Evolutionary conservation across 352 stramenopile species (phyloP).

Genomic region (Phytopythium chamaehyphon): DNA sequence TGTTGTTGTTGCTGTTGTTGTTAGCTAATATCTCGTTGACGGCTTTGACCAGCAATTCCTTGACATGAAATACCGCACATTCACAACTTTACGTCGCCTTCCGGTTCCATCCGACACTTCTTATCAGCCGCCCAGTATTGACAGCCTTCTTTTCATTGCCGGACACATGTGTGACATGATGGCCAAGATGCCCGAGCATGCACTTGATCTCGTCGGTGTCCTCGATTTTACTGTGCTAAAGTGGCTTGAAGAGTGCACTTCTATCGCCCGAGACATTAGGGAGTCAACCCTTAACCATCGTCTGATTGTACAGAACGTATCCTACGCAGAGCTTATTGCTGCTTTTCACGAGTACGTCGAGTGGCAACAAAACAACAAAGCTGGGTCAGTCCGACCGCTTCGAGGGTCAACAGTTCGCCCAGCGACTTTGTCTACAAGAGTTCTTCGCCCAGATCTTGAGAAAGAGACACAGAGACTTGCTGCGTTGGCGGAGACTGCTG

Average conservation of each 20-base stretch:
- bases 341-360: conserved; percentile 68
- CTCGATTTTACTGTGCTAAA: conserved; percentile 60
- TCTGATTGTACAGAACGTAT: conserved; percentile 45
- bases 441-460: neutral
- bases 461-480: neutral
- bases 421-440: conserved; percentile 1
- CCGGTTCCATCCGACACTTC: conserved; percentile 67
- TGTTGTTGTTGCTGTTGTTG: no score
- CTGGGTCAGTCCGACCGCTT: conserved; percentile 41
- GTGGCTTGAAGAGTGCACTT: conserved; percentile 67
- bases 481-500: neutral
- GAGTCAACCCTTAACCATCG: conserved; percentile 70
- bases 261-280: conserved; percentile 75
- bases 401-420: conserved; percentile 40
- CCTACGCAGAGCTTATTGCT: conserved; percentile 48
- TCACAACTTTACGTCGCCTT: conserved; percentile 37
- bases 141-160: conserved; percentile 70
- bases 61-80: conserved; percentile 44
- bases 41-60: conserved; percentile 36
- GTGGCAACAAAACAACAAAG: conserved; percentile 54
- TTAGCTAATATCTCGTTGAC: neutral
- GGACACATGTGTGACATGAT: conserved; percentile 70
- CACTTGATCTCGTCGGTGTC: conserved; percentile 51
- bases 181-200: conserved; percentile 58
- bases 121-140: conserved; percentile 71